A percentile compares a stretch with the other conserved stretches of the same genome.
Evolutionary conservation across 2,329 filamentous ascomycete genomes (phyloP).

Genomic region (Xylariaceae sp.): DNA sequence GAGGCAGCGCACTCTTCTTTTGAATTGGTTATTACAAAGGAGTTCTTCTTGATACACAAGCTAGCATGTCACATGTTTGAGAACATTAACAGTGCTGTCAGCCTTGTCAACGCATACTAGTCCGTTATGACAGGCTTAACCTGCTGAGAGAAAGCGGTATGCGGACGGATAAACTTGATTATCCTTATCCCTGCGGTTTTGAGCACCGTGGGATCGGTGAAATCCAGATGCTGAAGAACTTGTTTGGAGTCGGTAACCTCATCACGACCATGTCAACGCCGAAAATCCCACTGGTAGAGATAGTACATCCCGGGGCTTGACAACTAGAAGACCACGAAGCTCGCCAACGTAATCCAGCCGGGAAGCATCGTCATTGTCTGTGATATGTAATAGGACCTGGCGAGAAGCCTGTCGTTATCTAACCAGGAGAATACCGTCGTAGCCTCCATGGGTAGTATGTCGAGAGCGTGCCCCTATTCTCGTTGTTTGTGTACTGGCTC

Average conservation of each 20-base stretch:
- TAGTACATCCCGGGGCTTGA: conserved; percentile 46
- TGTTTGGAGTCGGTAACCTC: conserved; percentile 50
- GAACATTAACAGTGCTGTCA: conserved; percentile 28
- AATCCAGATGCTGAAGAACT: conserved; percentile 54
- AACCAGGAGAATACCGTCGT: conserved; percentile 43
- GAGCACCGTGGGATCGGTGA: conserved; percentile 50
- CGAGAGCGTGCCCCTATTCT: conserved; percentile 40
- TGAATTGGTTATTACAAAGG: conserved; percentile 44
- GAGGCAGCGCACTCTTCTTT: conserved; percentile 40
- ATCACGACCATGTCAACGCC: conserved; percentile 56
- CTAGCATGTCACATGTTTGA: conserved; percentile 36
- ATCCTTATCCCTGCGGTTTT: conserved; percentile 55
- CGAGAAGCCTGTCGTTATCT: conserved; percentile 43
- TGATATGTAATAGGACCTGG: conserved; percentile 49
- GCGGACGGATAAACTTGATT: conserved; percentile 48
- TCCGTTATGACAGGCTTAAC: conserved; percentile 44
- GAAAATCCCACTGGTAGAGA: conserved; percentile 50
- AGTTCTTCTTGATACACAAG: conserved; percentile 40
- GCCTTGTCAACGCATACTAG: conserved; percentile 47
- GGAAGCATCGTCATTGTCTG: conserved; percentile 54
- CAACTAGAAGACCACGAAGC: conserved; percentile 50
- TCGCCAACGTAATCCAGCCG: conserved; percentile 41
- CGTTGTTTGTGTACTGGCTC: conserved; percentile 43
- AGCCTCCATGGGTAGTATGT: conserved; percentile 45
- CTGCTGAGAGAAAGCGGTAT: conserved; percentile 37